Evolutionary conservation across 2,329 filamentous ascomycete genomes (phyloP), one percentile per base, ranked within the genome.

Genomic region (Blumeriella jaapii): DNA sequence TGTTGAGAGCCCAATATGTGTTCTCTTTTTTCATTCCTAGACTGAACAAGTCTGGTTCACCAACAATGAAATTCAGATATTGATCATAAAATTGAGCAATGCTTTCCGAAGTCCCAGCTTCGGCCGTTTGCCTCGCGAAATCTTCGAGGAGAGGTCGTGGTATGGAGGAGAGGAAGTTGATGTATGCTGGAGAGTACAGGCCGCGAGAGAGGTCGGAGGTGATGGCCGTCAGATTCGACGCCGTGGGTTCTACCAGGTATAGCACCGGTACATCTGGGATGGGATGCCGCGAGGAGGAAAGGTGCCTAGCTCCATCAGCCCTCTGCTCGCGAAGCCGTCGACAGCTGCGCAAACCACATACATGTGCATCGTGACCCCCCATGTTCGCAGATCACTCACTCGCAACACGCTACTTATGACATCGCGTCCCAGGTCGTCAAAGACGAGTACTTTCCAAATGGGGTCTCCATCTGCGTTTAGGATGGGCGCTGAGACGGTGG

Each of bases 291-390:
- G 76, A 69, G 28, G 82, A 78, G 50, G 78, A 74, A 55, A 95
- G 81, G 57, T 87, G 85, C 66, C 83, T 84, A 31, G 40, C 20
- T 42, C 32, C n/a, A 39, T 56, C 44, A 57, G 50, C 30, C 33
- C 36, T 34, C 13, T 23, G 28, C 29, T 34, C 32, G 27, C n/a
- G 29, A 12, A 20, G 15, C 33, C 19, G 14, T 24, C n/a, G 15
- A 18, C 11, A 13, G 3, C 18, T 10, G 2, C 9, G 18, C 31
- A 27, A 19, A 27, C 22, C 38, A 57, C 69, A 41, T 70, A 93
- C 84, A 94, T 75, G 61, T 95, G 85, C 69, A 94, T 91, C 24
- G 86, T 96, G 35, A 96, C 82, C n/a, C 93, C 91, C 74, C 91
- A 86, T 42, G 81, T 74, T 44, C 93, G 72, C 55, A 98, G 65